Percentiles rank a stretch among this genome's conserved stretches.
phyloP scores from a whole-genome alignment of 2,329 filamentous ascomycete species.

The Fusarium denticulatum region DNA sequence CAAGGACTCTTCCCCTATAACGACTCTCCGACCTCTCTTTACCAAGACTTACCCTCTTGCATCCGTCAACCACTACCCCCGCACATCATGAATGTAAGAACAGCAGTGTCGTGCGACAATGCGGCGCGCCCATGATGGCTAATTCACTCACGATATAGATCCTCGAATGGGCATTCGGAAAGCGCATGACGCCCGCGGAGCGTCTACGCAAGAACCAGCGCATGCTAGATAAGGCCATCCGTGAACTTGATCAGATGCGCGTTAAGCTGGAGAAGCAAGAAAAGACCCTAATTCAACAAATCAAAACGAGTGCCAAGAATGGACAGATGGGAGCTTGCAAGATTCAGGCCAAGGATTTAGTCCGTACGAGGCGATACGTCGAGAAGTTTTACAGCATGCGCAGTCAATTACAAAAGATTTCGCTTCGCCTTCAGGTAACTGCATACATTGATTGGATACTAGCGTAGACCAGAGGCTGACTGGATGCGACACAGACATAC shows the following conservation, averaged over 20 bases:
- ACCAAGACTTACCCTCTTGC: background rate
- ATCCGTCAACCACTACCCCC: slow-evolving; percentile 18
- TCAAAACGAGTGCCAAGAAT: slow-evolving; percentile 98
- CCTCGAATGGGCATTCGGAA: slow-evolving; percentile 98
- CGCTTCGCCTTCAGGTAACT: slow-evolving; percentile 85
- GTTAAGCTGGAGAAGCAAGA: slow-evolving; percentile 98
- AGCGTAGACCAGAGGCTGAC: slow-evolving; percentile 22
- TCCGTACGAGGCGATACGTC: slow-evolving; percentile 91
- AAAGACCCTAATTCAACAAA: slow-evolving; percentile 94
- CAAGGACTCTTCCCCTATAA: background rate
- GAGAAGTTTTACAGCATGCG: slow-evolving; percentile 99
- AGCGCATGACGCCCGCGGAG: slow-evolving; percentile 97
- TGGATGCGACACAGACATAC: slow-evolving; percentile 73
- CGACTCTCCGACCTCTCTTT: background rate
- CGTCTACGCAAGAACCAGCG: slow-evolving; percentile 93
- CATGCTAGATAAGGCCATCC: slow-evolving; percentile 95
- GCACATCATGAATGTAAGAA: slow-evolving; percentile 45
- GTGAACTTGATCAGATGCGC: slow-evolving; percentile 93
- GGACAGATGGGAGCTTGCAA: slow-evolving; percentile 98
- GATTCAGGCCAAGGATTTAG: slow-evolving; percentile 97
- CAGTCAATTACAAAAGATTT: slow-evolving; percentile 96
- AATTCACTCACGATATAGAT: slow-evolving; percentile 65
- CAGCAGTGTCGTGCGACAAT: slow-evolving; percentile 30
- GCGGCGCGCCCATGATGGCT: slow-evolving; percentile 29
- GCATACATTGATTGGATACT: background rate